Base-by-base conservation (phyloP, 2,329 filamentous ascomycete genomes). In the Verticillium longisporum region DNA sequence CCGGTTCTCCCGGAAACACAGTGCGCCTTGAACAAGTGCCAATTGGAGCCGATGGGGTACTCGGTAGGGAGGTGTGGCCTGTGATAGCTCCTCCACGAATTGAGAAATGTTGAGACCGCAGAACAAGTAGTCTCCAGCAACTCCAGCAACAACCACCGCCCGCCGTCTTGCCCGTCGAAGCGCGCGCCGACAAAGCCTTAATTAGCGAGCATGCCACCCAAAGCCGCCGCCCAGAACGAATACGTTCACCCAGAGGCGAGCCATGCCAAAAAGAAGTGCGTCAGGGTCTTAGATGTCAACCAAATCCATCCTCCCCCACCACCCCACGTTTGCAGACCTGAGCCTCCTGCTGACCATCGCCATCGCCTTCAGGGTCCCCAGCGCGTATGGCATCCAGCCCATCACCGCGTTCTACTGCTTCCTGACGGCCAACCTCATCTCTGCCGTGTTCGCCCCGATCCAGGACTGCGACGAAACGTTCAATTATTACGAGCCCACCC, bases 401-500 rank as follows among this genome's bases (percentile, higher is more conserved):
- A 89, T 91, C 66, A 82, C 85, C 56, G 89, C 89, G 11, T 96
- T 97, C 73, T 95, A 90, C 71, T 75, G 91, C 65, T 95, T 96
- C 73, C 78, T 96, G 55, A 78, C 80, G 34, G 88, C 89, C 66
- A 92, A 92, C 71, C 66, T 89, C 18, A 69, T 94, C 26, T 90
- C 94, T 6, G 95, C 94, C 11, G 70, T 89, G 36, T 94, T 88
- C 72, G 88, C 92, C 1, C 95, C 95, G 0, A 97, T 99, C 66
- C 93, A 97, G 73, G 95, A 99, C 75, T 99, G 95, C 73, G 95
- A 99, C 69, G 95, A 99, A 78, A 94, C 94, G 11, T 99, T 96
- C 83, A 99, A 99, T 74, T 99, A 97, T 80, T 99, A 94, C 92
- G 95, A 99, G 70, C 94, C 95, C 0, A 87, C 93, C 0, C 95